Evolutionary conservation across 106 monocot species (phyloP).

Genomic region (Allium cepa): DNA sequence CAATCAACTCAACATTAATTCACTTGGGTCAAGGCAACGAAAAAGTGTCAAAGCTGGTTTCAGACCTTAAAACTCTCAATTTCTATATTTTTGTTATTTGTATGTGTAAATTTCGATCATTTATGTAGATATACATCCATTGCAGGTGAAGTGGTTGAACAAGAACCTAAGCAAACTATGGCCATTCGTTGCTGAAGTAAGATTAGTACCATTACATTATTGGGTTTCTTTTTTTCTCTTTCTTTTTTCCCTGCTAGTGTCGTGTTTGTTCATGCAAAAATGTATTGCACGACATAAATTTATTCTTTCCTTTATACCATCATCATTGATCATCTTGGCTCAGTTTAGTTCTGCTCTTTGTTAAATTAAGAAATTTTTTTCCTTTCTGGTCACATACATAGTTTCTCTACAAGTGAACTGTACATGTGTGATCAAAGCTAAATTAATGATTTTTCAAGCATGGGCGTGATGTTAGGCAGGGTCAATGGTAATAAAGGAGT

Average conservation of each 20-base stretch:
- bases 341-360: too few species aligned
- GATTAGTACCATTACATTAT: not conserved
- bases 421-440: too few species aligned
- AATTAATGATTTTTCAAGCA: too few species aligned
- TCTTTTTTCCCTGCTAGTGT: not conserved
- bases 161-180: conserved; percentile 85
- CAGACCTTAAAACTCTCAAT: too few species aligned
- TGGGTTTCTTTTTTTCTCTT: not conserved
- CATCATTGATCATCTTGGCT: not conserved
- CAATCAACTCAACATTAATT: too few species aligned
- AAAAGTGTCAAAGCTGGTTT: too few species aligned
- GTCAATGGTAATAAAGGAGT: conserved; percentile 65
- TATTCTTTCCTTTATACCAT: not conserved
- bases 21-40: too few species aligned
- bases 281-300: not conserved
- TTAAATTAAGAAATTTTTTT: conserved; percentile 11
- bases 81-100: too few species aligned
- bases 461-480: conserved; percentile 43
- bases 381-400: conserved; percentile 8
- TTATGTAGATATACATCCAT: too few species aligned
- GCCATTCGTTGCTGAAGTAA: conserved; percentile 94
- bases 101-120: too few species aligned
- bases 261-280: not conserved
- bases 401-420: too few species aligned
- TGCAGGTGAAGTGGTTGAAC: conserved; percentile 55